Evolutionary conservation across 2,329 filamentous ascomycete genomes (phyloP).

Genomic region (Aspergillus sp.): DNA sequence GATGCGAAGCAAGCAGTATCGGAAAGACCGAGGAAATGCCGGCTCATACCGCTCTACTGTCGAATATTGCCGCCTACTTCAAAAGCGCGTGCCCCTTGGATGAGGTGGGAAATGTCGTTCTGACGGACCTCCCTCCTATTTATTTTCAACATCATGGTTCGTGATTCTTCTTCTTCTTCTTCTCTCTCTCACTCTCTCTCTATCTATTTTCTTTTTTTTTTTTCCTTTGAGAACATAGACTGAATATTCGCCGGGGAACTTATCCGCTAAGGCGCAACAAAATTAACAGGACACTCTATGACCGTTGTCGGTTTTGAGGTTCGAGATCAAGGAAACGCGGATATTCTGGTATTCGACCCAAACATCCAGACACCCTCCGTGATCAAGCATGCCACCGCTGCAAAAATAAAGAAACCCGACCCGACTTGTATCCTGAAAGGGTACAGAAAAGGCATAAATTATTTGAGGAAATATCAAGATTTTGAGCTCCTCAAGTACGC

Average conservation of each 20-base stretch:
- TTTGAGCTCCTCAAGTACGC: conserved; percentile 76
- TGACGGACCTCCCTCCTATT: conserved; percentile 75
- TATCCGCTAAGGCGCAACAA: not conserved
- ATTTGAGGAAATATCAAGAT: conserved; percentile 68
- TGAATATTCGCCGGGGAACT: not conserved
- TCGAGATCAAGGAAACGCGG: conserved; percentile 60
- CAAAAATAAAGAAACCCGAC: conserved; percentile 36
- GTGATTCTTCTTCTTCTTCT: conserved; percentile 9
- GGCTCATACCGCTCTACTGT: conserved; percentile 58
- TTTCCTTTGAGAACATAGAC: not conserved
- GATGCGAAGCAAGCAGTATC: conserved; percentile 64
- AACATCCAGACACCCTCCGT: conserved; percentile 69
- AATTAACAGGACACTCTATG: conserved; percentile 72
- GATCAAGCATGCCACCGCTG: conserved; percentile 60
- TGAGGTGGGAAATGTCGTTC: conserved; percentile 61
- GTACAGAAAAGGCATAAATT: conserved; percentile 69
- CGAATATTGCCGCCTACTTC: conserved; percentile 76
- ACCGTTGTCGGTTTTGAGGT: conserved; percentile 85
- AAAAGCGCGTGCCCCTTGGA: conserved; percentile 50
- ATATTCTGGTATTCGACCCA: conserved; percentile 85
- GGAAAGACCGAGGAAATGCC: conserved; percentile 45
- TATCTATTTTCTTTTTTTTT: too few relatives aligned
- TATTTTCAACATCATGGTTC: conserved; percentile 82
- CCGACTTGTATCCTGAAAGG: conserved; percentile 62
- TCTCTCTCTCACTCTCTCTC: too few relatives aligned